These are phyloP conservation scores for Hypoxylon subgilvum DNA, from an alignment of 495 filamentous ascomycete species.

Conservation along the genomic window DNA sequence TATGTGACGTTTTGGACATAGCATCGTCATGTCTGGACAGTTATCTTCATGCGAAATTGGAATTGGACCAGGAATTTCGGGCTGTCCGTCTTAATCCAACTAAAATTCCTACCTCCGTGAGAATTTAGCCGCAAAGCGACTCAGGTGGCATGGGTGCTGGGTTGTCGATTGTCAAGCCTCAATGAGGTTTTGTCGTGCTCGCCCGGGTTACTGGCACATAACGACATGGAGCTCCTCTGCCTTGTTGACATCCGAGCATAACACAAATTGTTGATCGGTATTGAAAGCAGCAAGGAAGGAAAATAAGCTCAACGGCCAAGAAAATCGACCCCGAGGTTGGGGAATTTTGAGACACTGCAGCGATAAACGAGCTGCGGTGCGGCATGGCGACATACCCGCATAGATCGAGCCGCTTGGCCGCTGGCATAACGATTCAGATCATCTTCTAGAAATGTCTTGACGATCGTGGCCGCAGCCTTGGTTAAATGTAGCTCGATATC, in stretches of 20 bases:
- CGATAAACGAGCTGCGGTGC: conserved; percentile 26
- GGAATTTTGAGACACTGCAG: conserved; percentile 18
- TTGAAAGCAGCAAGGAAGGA: conserved; percentile 3
- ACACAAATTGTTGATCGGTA: conserved; percentile 3
- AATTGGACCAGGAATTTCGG: neutral
- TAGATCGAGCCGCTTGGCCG: conserved; percentile 19
- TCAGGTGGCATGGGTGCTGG: too few relatives aligned
- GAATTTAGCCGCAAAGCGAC: conserved; percentile 33
- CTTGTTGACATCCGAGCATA: conserved; percentile 4
- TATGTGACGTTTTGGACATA: neutral
- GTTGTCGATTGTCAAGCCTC: too few relatives aligned
- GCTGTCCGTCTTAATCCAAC: conserved; percentile 1
- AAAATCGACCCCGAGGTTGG: too few relatives aligned
- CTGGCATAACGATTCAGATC: conserved; percentile 17
- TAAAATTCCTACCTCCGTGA: neutral
- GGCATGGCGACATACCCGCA: conserved; percentile 9
- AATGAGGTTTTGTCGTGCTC: too few relatives aligned
- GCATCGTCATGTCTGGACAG: neutral
- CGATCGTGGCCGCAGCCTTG: conserved; percentile 21
- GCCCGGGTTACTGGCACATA: neutral
- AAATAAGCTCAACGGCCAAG: conserved; percentile 26
- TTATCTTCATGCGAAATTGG: conserved; percentile 3
- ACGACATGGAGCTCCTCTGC: neutral
- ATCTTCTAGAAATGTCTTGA: conserved; percentile 25
- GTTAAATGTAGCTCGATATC: conserved; percentile 13